A percentile compares a stretch with the other conserved stretches of the same genome.
Evolutionary conservation across 164 flowering plant species (phyloP).

Genomic region (Stephania japonica): DNA sequence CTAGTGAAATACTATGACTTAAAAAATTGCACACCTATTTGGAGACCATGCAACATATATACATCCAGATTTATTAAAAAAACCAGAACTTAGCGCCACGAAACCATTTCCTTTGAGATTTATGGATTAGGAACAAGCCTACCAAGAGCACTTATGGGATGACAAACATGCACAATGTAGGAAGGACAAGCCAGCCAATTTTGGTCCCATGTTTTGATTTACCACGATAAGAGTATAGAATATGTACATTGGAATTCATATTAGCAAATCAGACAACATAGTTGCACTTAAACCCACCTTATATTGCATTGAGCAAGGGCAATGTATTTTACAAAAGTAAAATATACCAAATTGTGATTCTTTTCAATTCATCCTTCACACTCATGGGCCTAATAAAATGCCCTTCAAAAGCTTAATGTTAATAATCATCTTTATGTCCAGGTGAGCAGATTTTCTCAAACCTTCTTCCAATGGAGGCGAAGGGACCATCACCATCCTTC

Average conservation of each 20-base stretch:
- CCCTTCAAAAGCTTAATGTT: constrained; percentile 10
- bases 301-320: background rate
- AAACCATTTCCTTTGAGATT: no score
- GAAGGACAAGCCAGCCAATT: background rate
- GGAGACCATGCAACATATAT: no score
- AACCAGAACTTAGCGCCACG: no score
- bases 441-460: constrained; percentile 27
- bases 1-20: no score
- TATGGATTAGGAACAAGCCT: no score
- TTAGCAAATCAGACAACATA: constrained; percentile 2
- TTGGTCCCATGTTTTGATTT: background rate
- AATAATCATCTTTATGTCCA: constrained; percentile 4
- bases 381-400: background rate
- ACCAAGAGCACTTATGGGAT: background rate
- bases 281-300: background rate
- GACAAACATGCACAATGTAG: background rate
- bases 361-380: background rate
- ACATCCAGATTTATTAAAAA: no score
- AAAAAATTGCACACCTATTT: no score
- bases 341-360: background rate
- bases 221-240: background rate
- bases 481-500: constrained; percentile 19
- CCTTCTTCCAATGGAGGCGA: constrained; percentile 21
- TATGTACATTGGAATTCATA: background rate
- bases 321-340: background rate